These are phyloP conservation scores for Ramaria sp. DNA, from an alignment of 768 basidiomycete species.

Conservation along the genomic window DNA sequence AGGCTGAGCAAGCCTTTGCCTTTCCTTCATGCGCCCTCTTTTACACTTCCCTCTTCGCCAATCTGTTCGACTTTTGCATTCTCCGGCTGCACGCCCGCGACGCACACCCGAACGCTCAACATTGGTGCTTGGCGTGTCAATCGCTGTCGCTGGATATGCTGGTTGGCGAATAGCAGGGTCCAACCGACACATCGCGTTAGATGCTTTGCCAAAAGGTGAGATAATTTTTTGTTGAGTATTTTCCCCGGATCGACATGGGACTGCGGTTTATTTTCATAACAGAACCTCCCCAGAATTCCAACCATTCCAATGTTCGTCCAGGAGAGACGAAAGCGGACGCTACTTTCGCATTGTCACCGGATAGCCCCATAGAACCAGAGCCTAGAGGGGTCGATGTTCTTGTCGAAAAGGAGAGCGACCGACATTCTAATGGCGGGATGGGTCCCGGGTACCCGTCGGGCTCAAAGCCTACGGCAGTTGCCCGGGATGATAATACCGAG, in stretches of 20 bases:
- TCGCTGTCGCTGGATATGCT: slow-evolving; percentile 34
- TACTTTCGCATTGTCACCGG: slow-evolving; percentile 7
- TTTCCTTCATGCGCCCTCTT: neutral
- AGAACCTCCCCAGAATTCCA: slow-evolving; percentile 17
- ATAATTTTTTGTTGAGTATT: neutral
- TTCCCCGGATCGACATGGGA: neutral
- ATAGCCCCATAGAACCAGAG: neutral
- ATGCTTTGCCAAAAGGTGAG: slow-evolving; percentile 23
- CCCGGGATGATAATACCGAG: neutral
- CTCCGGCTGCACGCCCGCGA: neutral
- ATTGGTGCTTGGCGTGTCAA: slow-evolving; percentile 23
- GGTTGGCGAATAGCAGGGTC: slow-evolving; percentile 37
- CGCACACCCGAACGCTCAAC: neutral
- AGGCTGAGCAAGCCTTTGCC: neutral
- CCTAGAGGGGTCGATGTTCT: neutral
- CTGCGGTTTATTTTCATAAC: neutral
- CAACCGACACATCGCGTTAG: slow-evolving; percentile 35
- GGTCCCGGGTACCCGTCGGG: neutral
- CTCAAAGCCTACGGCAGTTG: neutral
- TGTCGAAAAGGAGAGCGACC: neutral
- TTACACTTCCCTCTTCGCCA: neutral
- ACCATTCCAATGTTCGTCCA: neutral
- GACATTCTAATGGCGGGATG: neutral
- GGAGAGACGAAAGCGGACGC: slow-evolving; percentile 14
- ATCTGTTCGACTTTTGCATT: neutral